Evolutionary conservation across 805 yeast genomes (phyloP), one percentile per base, ranked within the genome.

Genomic region (Saccharomycopsis fodiens): DNA sequence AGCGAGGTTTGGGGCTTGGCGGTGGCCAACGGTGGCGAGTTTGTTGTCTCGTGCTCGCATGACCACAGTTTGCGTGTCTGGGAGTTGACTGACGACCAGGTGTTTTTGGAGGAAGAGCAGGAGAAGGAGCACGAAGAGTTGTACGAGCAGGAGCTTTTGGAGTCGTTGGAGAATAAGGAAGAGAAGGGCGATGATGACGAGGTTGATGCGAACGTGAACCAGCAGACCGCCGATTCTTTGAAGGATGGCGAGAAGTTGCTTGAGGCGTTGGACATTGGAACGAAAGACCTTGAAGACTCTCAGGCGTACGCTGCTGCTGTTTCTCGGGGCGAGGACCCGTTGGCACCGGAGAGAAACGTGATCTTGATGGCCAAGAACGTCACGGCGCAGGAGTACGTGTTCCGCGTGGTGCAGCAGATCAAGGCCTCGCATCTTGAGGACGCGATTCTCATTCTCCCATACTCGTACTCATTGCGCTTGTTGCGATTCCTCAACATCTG

Each of bases 61-160:
- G 99, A 93, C 61, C 94, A 87, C 59, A 81, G 95, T 57, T 78
- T 91, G 41, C 74, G 98, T 61, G 64, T 89, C n/a, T 93, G 98
- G 98, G 74, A 74, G 49, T 88, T 87, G 61, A 85, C 95, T 3
- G 93, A 85, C 44, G 98, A 93, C 61, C 89, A 91, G 55, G 93
- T 93, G n/a, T 93, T 93, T 60, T 65, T 93, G 50, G 97, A 93
- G 63, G 99, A 93, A 69, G 98, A 93, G 66, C 74, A 93, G 48
- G 99, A 93, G 61, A 85, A 83, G 63, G 98, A 93, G 63, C 71
- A 88, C 76, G 98, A 93, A 61, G 96, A 89, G 62, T 67, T 81
- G 46, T 87, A 89, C 59, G 97, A 93, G 59, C 73, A 76, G n/a
- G 84, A 82, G 5, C 67, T 93, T 38, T 69, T 88, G 42, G 78